Conservation (phyloP, 495 filamentous ascomycete species). For the Penicillium angulare region DNA sequence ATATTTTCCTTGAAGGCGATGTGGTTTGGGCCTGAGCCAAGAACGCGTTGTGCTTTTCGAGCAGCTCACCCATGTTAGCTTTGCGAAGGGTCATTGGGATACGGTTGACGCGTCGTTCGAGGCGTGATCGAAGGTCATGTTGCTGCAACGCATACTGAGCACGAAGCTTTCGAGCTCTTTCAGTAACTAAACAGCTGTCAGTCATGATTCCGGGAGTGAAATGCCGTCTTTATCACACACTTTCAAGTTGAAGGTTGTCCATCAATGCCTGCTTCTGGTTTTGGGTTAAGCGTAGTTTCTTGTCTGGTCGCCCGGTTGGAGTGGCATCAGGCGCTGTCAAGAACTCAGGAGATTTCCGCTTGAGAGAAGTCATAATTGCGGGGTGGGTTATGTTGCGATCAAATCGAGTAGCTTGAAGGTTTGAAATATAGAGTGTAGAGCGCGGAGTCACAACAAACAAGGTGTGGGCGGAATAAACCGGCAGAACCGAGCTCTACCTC, state of each 20-base stretch:
- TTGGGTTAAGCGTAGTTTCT: constrained; percentile 64
- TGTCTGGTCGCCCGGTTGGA: constrained; percentile 57
- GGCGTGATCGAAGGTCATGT: constrained; percentile 75
- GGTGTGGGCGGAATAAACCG: constrained; percentile 13
- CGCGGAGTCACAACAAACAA: constrained; percentile 33
- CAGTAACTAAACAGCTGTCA: constrained; percentile 62
- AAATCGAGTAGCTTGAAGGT: constrained; percentile 1
- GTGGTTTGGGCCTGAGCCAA: constrained; percentile 25
- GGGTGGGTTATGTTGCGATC: not conserved
- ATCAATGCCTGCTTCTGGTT: constrained; percentile 85
- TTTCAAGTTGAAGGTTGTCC: constrained; percentile 89
- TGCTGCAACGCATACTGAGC: constrained; percentile 88
- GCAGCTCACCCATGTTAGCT: constrained; percentile 78
- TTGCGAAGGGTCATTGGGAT: constrained; percentile 79
- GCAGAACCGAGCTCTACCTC: constrained; percentile 28
- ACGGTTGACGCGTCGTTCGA: constrained; percentile 93
- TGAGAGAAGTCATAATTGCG: constrained; percentile 54
- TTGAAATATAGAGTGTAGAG: constrained; percentile 14
- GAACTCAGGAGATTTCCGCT: constrained; percentile 58
- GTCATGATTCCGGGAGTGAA: not conserved
- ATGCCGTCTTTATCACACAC: constrained; percentile 51
- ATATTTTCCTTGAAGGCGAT: constrained; percentile 29
- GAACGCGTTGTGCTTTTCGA: constrained; percentile 53
- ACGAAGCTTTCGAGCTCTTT: constrained; percentile 85
- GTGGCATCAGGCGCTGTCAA: constrained; percentile 35